A percentile compares a stretch with the other conserved stretches of the same genome.
These are phyloP conservation scores for Elaeagnus macrophylla DNA, from an alignment of 306 rosid genomes.

Conservation along the genomic window DNA sequence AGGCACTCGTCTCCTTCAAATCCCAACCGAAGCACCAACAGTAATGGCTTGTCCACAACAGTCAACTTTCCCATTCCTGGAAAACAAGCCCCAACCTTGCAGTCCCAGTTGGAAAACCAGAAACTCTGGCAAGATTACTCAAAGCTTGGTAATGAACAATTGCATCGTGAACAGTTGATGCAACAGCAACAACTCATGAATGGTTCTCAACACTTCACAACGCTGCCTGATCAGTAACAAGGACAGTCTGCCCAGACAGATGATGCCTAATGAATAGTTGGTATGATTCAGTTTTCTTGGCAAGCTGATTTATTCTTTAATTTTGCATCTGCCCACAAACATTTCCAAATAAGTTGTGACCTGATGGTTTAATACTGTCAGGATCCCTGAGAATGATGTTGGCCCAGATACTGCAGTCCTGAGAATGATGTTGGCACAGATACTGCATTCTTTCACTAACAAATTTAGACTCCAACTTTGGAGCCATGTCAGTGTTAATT, in stretches of 20 bases:
- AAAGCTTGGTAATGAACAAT: constrained; percentile 44
- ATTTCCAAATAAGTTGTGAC: background rate
- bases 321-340: background rate
- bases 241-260: constrained; percentile 84
- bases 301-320: background rate
- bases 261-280: constrained; percentile 63
- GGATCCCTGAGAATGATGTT: constrained; percentile 53
- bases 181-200: constrained; percentile 40
- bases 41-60: constrained; percentile 42
- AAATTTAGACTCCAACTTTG: constrained; percentile 47
- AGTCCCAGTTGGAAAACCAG: constrained; percentile 44
- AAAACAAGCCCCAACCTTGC: constrained; percentile 60
- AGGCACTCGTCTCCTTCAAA: constrained; percentile 23
- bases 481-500: constrained; percentile 56
- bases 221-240: constrained; percentile 73
- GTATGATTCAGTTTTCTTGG: constrained; percentile 36
- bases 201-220: constrained; percentile 53
- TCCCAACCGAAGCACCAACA: constrained; percentile 18
- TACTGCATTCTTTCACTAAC: constrained; percentile 52
- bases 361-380: constrained; percentile 23
- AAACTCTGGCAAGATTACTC: constrained; percentile 66
- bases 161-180: constrained; percentile 58
- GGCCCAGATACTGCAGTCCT: constrained; percentile 49
- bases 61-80: constrained; percentile 79
- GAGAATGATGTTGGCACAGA: no score